Conservation (phyloP, 371 early-diverging fungal genomes). For the Massospora cicadina region DNA sequence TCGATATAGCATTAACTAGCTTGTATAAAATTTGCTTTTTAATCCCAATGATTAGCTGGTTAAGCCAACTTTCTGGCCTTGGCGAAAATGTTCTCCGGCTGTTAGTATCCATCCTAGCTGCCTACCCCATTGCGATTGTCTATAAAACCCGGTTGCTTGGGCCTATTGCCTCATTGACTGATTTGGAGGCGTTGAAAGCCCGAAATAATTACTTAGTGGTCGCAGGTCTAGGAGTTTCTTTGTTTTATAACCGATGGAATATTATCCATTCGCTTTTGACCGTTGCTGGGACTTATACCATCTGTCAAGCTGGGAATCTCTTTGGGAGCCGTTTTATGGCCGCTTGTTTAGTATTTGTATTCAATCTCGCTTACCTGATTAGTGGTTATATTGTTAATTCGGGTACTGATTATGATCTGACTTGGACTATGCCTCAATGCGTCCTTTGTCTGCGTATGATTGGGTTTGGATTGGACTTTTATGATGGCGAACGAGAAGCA, state of each 20-base stretch:
- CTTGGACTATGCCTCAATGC: slow-evolving; percentile 57
- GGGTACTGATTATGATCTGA: slow-evolving; percentile 40
- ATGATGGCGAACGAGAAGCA: slow-evolving; percentile 4
- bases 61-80: slow-evolving; percentile 25
- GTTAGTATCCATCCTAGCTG: slow-evolving; percentile 27
- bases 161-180: slow-evolving; percentile 8
- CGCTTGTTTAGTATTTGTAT: slow-evolving; percentile 26
- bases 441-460: slow-evolving; percentile 51
- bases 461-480: slow-evolving; percentile 26
- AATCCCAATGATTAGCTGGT: neutral
- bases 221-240: slow-evolving; percentile 29
- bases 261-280: slow-evolving; percentile 39
- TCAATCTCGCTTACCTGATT: slow-evolving; percentile 39
- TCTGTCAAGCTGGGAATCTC: slow-evolving; percentile 19
- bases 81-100: slow-evolving; percentile 37
- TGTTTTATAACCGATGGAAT: slow-evolving; percentile 34
- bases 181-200: neutral
- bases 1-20: too few relatives aligned
- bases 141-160: slow-evolving; percentile 17
- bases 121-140: slow-evolving; percentile 29
- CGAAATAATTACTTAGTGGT: slow-evolving; percentile 16
- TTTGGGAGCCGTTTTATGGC: slow-evolving; percentile 14
- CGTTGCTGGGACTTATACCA: slow-evolving; percentile 27
- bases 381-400: slow-evolving; percentile 30
- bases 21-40: too few relatives aligned